Conservation (phyloP, 1,284 basidiomycete genomes). For the Fomitopsis schrenkii region DNA sequence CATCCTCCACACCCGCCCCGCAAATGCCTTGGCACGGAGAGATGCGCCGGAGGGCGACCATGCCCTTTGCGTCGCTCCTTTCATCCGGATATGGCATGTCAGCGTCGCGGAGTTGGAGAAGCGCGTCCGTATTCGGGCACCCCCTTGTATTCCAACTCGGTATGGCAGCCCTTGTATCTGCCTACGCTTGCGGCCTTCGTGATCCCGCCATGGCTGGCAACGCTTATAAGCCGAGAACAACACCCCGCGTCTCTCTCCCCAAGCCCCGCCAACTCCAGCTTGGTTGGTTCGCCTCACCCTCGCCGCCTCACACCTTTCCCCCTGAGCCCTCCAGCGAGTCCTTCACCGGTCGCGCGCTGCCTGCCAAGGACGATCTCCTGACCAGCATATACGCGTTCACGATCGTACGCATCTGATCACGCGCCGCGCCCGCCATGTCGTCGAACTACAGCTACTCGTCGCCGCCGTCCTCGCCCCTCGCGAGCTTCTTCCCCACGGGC, state of each 20-base stretch:
- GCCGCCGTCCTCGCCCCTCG: conserved; percentile 25
- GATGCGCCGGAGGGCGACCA: conserved; percentile 4
- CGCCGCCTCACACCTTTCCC: not conserved
- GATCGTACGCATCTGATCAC: conserved; percentile 1
- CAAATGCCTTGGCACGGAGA: not conserved
- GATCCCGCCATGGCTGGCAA: not conserved
- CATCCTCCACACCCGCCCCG: not conserved
- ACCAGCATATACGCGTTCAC: not conserved
- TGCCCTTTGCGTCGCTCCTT: conserved; percentile 8
- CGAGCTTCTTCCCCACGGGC: conserved; percentile 33
- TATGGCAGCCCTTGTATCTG: conserved; percentile 2
- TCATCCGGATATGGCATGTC: conserved; percentile 12
- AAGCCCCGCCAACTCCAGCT: not conserved
- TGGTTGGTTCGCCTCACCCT: not conserved
- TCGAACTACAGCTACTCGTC: conserved; percentile 26
- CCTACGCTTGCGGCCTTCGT: not conserved
- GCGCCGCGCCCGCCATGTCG: conserved; percentile 19
- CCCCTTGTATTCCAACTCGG: conserved; percentile 20
- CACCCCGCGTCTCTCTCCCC: not conserved
- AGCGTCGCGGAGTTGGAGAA: conserved; percentile 15
- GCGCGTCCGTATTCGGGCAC: conserved; percentile 16
- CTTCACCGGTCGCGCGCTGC: not conserved
- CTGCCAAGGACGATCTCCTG: not conserved
- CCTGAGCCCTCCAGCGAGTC: not conserved
- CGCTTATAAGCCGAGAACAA: conserved; percentile 5